These are phyloP conservation scores for Collariella sp. DNA, from an alignment of 495 filamentous ascomycete species.

Conservation along the genomic window DNA sequence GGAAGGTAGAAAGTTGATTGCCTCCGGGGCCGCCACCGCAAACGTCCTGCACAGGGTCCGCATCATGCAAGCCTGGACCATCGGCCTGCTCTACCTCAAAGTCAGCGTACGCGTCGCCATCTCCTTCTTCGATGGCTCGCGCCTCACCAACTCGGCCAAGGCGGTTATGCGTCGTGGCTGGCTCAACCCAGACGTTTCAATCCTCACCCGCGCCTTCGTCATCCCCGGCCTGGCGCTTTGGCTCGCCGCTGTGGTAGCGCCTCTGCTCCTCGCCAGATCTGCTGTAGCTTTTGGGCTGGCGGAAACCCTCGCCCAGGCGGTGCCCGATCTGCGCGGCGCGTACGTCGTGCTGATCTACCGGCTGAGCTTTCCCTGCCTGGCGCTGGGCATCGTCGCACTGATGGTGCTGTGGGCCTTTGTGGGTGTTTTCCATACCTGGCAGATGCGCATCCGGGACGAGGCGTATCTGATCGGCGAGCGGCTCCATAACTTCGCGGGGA, in stretches of 20 bases:
- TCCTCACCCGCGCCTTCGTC: slow-evolving; percentile 78
- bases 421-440: slow-evolving; percentile 64
- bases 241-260: slow-evolving; percentile 48
- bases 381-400: slow-evolving; percentile 35
- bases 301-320: slow-evolving; percentile 4
- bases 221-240: slow-evolving; percentile 59
- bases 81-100: slow-evolving; percentile 87
- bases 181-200: slow-evolving; percentile 64
- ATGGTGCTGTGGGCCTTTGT: slow-evolving; percentile 43
- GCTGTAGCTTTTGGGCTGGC: slow-evolving; percentile 27
- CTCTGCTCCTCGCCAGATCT: slow-evolving; percentile 33
- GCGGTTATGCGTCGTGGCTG: slow-evolving; percentile 72
- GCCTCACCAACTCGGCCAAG: slow-evolving; percentile 62
- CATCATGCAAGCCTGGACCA: slow-evolving; percentile 86
- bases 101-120: slow-evolving; percentile 66
- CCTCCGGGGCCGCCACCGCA: background rate
- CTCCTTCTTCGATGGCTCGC: slow-evolving; percentile 50
- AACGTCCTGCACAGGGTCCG: slow-evolving; percentile 65
- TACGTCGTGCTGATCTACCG: slow-evolving; percentile 55
- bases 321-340: slow-evolving; percentile 30
- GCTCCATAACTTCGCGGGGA: slow-evolving; percentile 82
- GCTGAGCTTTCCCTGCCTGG: slow-evolving; percentile 59
- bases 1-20: too few relatives aligned
- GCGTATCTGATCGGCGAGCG: slow-evolving; percentile 93
- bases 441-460: slow-evolving; percentile 78